Conservation (phyloP, 306 rosid genomes). For the Prosopis cineraria region DNA sequence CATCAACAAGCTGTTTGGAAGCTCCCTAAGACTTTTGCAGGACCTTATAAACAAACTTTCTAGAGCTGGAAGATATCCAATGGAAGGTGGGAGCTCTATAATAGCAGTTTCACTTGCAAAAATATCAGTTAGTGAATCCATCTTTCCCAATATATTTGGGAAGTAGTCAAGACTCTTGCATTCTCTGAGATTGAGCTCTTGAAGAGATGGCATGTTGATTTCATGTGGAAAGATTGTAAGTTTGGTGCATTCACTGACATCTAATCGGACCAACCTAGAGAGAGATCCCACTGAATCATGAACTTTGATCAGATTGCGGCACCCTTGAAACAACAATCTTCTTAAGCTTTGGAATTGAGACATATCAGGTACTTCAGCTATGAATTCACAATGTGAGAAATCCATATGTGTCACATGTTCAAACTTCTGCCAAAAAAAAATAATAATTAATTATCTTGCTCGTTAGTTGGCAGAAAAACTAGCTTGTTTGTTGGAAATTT, state of each 20-base stretch:
- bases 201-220: neutral
- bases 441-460: no score
- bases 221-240: neutral
- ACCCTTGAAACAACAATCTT: neutral
- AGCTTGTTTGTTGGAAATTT: no score
- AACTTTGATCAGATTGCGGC: neutral
- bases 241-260: neutral
- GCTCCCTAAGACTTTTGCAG: neutral
- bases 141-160: neutral
- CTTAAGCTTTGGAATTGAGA: neutral
- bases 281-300: neutral
- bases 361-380: neutral
- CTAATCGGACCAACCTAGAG: neutral
- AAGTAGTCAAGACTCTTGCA: neutral
- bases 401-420: neutral
- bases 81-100: neutral
- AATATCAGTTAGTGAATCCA: neutral
- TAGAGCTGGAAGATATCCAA: neutral
- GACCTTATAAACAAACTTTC: neutral
- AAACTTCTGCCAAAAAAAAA: neutral
- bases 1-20: slow-evolving; percentile 18
- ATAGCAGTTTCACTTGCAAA: neutral
- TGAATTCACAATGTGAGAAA: neutral
- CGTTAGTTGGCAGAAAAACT: no score
- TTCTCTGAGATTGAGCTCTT: neutral